Evolutionary conservation across 352 stramenopile genomes (phyloP).

Genomic region (Plasmopara halstedii): DNA sequence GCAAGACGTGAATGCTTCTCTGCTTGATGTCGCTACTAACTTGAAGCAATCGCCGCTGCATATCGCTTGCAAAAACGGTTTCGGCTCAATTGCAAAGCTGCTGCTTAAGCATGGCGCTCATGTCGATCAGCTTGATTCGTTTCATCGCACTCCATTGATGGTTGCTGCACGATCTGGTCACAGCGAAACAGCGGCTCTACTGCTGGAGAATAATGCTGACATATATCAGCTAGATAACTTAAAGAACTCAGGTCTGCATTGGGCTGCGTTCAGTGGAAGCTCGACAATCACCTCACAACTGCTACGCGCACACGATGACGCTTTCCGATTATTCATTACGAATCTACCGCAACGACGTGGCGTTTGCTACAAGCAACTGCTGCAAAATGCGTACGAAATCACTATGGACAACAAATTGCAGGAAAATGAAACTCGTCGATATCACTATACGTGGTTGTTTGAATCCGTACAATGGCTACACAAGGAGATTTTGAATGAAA

Average conservation of each 20-base stretch:
- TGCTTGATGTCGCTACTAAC: conserved; percentile 29
- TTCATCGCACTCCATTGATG: conserved; percentile 50
- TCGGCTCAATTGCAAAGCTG: conserved; percentile 33
- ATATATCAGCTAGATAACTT: conserved; percentile 49
- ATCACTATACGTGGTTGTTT: conserved; percentile 53
- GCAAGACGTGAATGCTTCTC: conserved; percentile 45
- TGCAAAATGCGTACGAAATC: conserved; percentile 31
- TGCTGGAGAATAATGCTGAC: conserved; percentile 34
- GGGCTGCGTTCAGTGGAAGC: conserved; percentile 50
- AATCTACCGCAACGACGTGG: conserved; percentile 23
- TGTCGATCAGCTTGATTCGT: conserved; percentile 41
- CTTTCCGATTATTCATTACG: conserved; percentile 36
- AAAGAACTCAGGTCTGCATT: conserved; percentile 61
- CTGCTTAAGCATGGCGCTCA: conserved; percentile 37
- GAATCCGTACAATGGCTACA: conserved; percentile 45
- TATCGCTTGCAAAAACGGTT: conserved; percentile 41
- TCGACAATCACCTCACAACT: conserved; percentile 32
- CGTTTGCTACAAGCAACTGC: conserved; percentile 27
- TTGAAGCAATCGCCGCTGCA: conserved; percentile 42
- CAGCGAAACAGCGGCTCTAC: conserved; percentile 35
- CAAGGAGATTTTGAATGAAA: conserved; percentile 21
- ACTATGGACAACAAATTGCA: conserved; percentile 57
- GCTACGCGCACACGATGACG: conserved; percentile 38
- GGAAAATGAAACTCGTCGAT: conserved; percentile 53
- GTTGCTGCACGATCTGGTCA: conserved; percentile 47